Base-by-base conservation (phyloP, 2,329 filamentous ascomycete species). In the Hypoxylon sp. region DNA sequence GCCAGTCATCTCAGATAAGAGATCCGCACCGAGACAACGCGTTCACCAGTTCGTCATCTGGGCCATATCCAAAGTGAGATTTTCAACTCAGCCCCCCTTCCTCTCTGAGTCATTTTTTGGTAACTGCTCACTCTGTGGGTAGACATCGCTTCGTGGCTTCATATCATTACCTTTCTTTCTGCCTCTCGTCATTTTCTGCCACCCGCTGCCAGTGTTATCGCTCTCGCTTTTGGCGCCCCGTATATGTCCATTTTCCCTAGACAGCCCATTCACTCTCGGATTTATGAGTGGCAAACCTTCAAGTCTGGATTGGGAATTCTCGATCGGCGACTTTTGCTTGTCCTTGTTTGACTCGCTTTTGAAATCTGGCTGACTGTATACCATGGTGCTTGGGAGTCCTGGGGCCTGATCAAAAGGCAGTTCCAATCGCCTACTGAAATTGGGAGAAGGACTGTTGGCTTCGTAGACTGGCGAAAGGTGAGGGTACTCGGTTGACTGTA, bases 401-500 rank as follows among this genome's bases (percentile, higher is more conserved):
- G 70, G 65, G 13, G 67, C 52, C 74, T 79, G 39, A 55, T 73
- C 75, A 17, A 73, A 65, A 11, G 79, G 74, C 1, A 79, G 70
- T 29, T 89, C 88, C 54, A 84, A 80, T 52, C 85, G 89, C 60
- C 90, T 84, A 61, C 82, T 81, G 11, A 86, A 82, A 2, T 85
- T 91, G 1, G 92, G 91, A 1, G 92, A 93, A 2, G 91, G 90
- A 0, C 90, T 91, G n/a, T 87, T 85, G 5, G 87, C 86, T 80
- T 94, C 92, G 59, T 91, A 91, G 0, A 94, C 92, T 0, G 92
- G 92, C 0, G 92, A 94, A 1, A 94, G 83, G 71, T 85, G 86
- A 46, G 84, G 82, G 54, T 82, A 75, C 7, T 87, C 86, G 7
- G 81, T 78, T 3, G 78, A 75, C 57, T 80, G 78, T 10, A 82